phyloP scores from a whole-genome alignment of 2,329 filamentous ascomycete genomes.

The Colletotrichum lini region DNA sequence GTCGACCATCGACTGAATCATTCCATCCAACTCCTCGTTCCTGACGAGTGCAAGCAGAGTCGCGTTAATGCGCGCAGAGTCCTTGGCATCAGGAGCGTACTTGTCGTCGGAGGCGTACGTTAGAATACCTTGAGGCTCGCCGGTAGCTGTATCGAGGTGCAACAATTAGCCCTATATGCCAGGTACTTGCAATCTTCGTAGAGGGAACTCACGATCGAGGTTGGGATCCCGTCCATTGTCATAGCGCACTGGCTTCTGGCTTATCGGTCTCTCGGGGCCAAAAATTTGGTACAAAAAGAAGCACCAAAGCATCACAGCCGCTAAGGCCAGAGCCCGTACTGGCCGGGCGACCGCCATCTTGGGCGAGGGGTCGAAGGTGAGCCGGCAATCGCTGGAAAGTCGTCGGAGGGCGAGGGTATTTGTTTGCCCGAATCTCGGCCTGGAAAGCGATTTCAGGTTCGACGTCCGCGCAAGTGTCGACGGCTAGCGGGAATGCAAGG shows the following conservation, averaged over 20 bases:
- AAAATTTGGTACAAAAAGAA: constrained; percentile 86
- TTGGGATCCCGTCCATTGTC: constrained; percentile 78
- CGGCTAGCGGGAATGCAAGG: constrained; percentile 32
- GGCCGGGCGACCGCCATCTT: constrained; percentile 89
- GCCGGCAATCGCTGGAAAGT: constrained; percentile 10
- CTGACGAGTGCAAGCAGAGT: constrained; percentile 93
- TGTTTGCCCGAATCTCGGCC: constrained; percentile 21
- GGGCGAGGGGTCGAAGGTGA: constrained; percentile 36
- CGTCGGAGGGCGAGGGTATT: not conserved
- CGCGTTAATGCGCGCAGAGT: constrained; percentile 90
- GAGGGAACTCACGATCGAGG: constrained; percentile 78
- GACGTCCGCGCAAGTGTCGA: constrained; percentile 24
- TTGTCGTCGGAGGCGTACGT: constrained; percentile 81
- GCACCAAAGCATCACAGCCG: constrained; percentile 80
- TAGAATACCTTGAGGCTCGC: constrained; percentile 84
- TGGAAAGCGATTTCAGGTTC: constrained; percentile 14
- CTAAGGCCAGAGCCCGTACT: constrained; percentile 82
- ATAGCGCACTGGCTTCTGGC: constrained; percentile 50
- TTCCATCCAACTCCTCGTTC: constrained; percentile 87
- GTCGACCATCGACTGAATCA: constrained; percentile 91
- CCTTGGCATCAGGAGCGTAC: constrained; percentile 82
- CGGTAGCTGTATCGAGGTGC: constrained; percentile 73
- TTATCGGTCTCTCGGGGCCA: constrained; percentile 64
- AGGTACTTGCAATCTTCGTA: not conserved
- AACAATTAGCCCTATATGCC: constrained; percentile 22